These are phyloP conservation scores for Claviceps paspali DNA, from an alignment of 2,329 filamentous ascomycete genomes.

Conservation along the genomic window DNA sequence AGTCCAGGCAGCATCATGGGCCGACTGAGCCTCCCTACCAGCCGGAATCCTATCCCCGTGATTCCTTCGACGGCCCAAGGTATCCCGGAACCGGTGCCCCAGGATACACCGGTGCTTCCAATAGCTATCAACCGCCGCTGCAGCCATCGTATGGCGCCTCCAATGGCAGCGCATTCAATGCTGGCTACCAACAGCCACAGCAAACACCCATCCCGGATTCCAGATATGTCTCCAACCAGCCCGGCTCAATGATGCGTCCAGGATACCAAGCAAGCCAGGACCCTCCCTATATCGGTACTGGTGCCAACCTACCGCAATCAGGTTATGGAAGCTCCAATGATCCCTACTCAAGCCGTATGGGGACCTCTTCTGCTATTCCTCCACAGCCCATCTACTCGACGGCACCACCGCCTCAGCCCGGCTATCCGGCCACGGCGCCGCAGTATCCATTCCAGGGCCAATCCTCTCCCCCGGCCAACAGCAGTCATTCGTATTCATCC, in stretches of 20 bases:
- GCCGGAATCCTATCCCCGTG: conserved; percentile 23
- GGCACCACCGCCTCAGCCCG: conserved; percentile 15
- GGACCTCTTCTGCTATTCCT: conserved; percentile 15
- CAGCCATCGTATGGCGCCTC: conserved; percentile 15
- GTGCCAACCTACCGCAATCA: conserved; percentile 19
- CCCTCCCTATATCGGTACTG: conserved; percentile 20
- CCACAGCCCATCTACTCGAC: conserved; percentile 20
- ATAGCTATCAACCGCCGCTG: conserved; percentile 14
- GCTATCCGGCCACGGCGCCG: conserved; percentile 17
- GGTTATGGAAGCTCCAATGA: conserved; percentile 12
- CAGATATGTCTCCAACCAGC: conserved; percentile 17
- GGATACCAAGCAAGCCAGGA: conserved; percentile 17
- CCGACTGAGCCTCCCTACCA: conserved; percentile 25
- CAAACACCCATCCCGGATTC: conserved; percentile 19
- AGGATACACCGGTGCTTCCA: conserved; percentile 32
- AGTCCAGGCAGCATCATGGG: conserved; percentile 32
- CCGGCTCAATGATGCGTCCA: conserved; percentile 17
- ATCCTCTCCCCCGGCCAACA: conserved; percentile 16
- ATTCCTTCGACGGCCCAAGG: conserved; percentile 28
- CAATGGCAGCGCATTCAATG: conserved; percentile 17
- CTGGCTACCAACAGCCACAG: conserved; percentile 17
- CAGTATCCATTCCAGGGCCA: conserved; percentile 21
- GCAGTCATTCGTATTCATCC: conserved; percentile 17
- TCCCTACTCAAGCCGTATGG: conserved; percentile 17
- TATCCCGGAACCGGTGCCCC: conserved; percentile 35